phyloP scores from a whole-genome alignment of 306 rosid species.

The Sesbania bispinosa region DNA sequence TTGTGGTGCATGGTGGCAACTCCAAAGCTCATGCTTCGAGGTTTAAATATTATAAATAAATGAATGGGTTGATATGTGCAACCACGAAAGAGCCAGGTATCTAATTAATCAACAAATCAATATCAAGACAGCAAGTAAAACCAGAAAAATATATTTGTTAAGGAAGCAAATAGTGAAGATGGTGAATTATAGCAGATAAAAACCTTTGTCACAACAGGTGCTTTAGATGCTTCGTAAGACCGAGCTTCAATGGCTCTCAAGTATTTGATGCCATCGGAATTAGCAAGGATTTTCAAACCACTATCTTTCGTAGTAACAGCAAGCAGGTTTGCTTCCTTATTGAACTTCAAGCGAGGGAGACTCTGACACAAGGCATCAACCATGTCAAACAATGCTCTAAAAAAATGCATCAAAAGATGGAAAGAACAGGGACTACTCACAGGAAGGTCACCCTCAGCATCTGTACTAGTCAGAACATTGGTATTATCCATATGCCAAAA shows the following conservation, averaged over 20 bases:
- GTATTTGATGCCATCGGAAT: conserved; percentile 50
- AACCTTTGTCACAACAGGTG: conserved; percentile 58
- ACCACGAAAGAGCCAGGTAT: conserved; percentile 41
- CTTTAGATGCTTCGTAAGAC: conserved; percentile 47
- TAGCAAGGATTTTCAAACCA: conserved; percentile 68
- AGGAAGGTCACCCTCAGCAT: conserved; percentile 74
- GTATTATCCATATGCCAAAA: conserved; percentile 73
- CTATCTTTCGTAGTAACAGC: conserved; percentile 61
- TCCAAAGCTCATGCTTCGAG: too few species aligned
- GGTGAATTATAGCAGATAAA: not conserved
- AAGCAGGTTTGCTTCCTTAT: conserved; percentile 73
- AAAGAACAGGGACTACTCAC: conserved; percentile 38
- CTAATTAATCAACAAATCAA: conserved; percentile 28
- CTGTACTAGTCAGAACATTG: conserved; percentile 44
- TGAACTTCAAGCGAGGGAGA: conserved; percentile 75
- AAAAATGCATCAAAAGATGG: not conserved
- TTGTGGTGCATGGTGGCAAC: too few species aligned
- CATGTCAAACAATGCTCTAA: not conserved
- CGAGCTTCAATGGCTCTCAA: conserved; percentile 45
- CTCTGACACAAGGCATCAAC: conserved; percentile 40
- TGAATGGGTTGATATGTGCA: conserved; percentile 36
- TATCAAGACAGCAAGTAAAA: not conserved
- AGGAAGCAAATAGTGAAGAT: not conserved
- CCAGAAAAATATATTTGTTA: not conserved
- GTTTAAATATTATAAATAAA: not conserved